Base-by-base conservation (phyloP, 75 land plant genomes). In the Adiantum capillusveneris region DNA sequence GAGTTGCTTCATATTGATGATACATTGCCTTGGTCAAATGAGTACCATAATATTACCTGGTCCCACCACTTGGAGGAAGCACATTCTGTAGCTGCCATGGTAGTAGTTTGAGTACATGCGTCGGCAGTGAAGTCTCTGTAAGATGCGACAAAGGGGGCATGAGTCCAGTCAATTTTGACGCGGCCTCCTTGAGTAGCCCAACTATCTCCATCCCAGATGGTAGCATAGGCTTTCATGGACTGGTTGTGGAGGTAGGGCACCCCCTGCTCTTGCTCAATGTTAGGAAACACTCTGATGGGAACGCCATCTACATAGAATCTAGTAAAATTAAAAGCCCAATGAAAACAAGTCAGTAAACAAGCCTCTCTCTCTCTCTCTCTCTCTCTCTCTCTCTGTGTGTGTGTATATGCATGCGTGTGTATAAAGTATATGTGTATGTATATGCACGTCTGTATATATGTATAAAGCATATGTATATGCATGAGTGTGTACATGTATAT, bases 301-400 rank as follows among this genome's bases (percentile, higher is more conserved):
- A 63, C 58, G 56, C 29, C 65, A 27, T 63, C 65, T 56, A 63
- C 65, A 25, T 6, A 50, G 39, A 63, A 50, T 43, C 63, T 60
- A 37, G 31, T 3, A 3, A 21, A 2, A 6, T 3, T n/a, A 46
- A 6, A 14, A 46, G 5, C 12, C 2, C 5, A 6, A 17, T 2
- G 14, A 46, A 9, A 34, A 9, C 3, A 3, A 9, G 9, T 5
- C 3, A 9, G 3, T 34, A 34, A 30, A 3, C 9, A 3, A 5
- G 7, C 9, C 37, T 34, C 37, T 34, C 37, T 34, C 37, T 34
- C 37, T 34, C 37, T 34, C 37, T 34, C 37, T 34, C 37, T 34
- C 37, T 34, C 37, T 34, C 37, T 34, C 37, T 34, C 37, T 34
- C 37, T 34, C 37, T 34, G 7, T 34, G n/a, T n/a, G n/a, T n/a